A percentile compares a stretch with the other conserved stretches of the same genome.
Evolutionary conservation across 2,329 filamentous ascomycete genomes (phyloP).

Genomic region (Exserohilum rostratum): DNA sequence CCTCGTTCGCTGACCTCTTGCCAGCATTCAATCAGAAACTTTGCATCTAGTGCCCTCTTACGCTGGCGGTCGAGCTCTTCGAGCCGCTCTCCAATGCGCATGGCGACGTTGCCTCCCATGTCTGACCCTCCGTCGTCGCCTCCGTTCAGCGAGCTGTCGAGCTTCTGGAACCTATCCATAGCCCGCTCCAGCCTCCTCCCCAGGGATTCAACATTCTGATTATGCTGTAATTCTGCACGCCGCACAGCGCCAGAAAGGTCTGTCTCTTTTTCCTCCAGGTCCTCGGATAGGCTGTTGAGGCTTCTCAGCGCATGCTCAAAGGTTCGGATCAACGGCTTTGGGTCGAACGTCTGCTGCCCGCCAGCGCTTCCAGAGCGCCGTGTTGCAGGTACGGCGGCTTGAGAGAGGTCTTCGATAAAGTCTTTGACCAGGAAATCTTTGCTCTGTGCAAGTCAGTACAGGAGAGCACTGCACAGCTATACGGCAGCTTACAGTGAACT

Average conservation of each 20-base stretch:
- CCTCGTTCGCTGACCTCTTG: constrained; percentile 91
- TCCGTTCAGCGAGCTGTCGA: constrained; percentile 82
- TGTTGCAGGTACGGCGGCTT: constrained; percentile 77
- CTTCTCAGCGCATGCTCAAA: constrained; percentile 81
- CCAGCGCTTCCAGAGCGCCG: constrained; percentile 72
- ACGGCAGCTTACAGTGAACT: constrained; percentile 56
- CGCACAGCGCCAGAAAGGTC: constrained; percentile 89
- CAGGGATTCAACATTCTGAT: constrained; percentile 85
- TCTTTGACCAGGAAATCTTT: constrained; percentile 96
- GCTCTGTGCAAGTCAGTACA: constrained; percentile 38
- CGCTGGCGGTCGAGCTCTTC: constrained; percentile 95
- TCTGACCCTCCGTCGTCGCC: constrained; percentile 61
- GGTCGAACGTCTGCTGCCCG: constrained; percentile 70
- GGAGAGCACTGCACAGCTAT: background rate
- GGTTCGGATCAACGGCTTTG: constrained; percentile 92
- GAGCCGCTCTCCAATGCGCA: constrained; percentile 90
- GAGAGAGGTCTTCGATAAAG: constrained; percentile 92
- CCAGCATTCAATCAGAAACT: constrained; percentile 96
- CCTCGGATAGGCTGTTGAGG: constrained; percentile 74
- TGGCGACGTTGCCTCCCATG: constrained; percentile 81
- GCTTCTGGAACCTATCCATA: constrained; percentile 86
- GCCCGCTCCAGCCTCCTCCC: constrained; percentile 90
- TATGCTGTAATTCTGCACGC: constrained; percentile 88
- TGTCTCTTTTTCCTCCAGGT: constrained; percentile 87
- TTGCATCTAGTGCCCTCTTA: constrained; percentile 87